phyloP scores from a whole-genome alignment of 257 asterid genomes.

The Nicotiana tabacum region DNA sequence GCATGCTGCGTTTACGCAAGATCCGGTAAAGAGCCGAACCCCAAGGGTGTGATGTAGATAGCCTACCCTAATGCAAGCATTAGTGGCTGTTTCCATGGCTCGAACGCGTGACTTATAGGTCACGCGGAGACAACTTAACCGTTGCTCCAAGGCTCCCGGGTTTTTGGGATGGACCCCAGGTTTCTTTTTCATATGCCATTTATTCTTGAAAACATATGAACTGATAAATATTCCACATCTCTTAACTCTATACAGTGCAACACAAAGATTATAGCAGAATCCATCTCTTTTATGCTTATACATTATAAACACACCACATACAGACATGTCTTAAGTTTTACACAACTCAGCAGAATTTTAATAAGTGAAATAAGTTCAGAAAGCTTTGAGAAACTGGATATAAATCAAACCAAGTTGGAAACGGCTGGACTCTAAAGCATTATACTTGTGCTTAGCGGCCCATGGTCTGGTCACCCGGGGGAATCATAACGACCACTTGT shows the following conservation, averaged over 20 bases:
- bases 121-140: too few species aligned
- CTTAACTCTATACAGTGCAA: neutral
- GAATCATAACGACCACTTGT: conserved; percentile 61
- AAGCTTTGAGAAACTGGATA: conserved; percentile 1
- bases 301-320: neutral
- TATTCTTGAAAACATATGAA: neutral
- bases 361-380: neutral
- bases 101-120: too few species aligned
- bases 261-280: neutral
- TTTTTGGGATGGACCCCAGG: neutral
- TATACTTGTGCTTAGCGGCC: conserved; percentile 30
- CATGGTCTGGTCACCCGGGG: conserved; percentile 83
- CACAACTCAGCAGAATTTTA: neutral
- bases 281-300: neutral
- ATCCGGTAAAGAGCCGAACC: too few species aligned
- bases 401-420: neutral
- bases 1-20: too few species aligned
- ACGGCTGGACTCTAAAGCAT: neutral
- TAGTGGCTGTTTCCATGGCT: too few species aligned
- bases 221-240: neutral
- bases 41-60: too few species aligned
- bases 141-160: too few species aligned
- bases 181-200: neutral
- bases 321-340: neutral
- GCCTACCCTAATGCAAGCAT: too few species aligned